Conservation (phyloP, 2,329 filamentous ascomycete genomes). For the Colletotrichum orchidophilum region DNA sequence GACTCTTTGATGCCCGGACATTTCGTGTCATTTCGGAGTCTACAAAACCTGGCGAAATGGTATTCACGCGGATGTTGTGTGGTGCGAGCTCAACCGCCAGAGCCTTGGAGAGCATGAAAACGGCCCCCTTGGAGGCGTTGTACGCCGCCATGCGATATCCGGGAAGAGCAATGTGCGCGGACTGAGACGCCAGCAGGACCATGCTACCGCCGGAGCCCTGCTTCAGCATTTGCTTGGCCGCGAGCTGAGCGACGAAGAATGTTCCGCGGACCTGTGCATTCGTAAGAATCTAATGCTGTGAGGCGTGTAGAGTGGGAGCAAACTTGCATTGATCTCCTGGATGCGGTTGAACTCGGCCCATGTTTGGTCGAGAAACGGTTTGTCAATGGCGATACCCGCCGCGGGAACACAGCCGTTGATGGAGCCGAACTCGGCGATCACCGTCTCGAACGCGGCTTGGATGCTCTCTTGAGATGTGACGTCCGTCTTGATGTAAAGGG, state of each 20-base stretch:
- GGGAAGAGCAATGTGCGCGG: slow-evolving; percentile 57
- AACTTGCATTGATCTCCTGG: slow-evolving; percentile 55
- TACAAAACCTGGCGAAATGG: slow-evolving; percentile 54
- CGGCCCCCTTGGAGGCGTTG: slow-evolving; percentile 54
- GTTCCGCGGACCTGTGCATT: neutral
- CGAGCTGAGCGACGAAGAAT: slow-evolving; percentile 52
- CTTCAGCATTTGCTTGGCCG: slow-evolving; percentile 51
- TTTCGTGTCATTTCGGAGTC: slow-evolving; percentile 59
- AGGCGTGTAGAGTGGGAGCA: slow-evolving; percentile 44
- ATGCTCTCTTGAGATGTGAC: slow-evolving; percentile 54
- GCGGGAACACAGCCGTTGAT: slow-evolving; percentile 46
- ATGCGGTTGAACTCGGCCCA: slow-evolving; percentile 22
- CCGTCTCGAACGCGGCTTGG: slow-evolving; percentile 49
- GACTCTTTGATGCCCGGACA: slow-evolving; percentile 62
- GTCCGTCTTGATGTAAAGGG: slow-evolving; percentile 53
- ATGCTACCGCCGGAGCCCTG: slow-evolving; percentile 46
- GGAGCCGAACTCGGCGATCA: slow-evolving; percentile 48
- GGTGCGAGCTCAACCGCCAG: slow-evolving; percentile 59
- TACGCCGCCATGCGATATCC: slow-evolving; percentile 61
- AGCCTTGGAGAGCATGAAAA: slow-evolving; percentile 50
- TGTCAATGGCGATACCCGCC: slow-evolving; percentile 24
- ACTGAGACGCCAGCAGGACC: slow-evolving; percentile 59
- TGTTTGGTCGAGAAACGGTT: slow-evolving; percentile 50
- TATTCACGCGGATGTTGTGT: slow-evolving; percentile 56
- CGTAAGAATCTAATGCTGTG: neutral